Conservation (phyloP, 495 filamentous ascomycete species). For the Talaromyces proteolyticus region DNA sequence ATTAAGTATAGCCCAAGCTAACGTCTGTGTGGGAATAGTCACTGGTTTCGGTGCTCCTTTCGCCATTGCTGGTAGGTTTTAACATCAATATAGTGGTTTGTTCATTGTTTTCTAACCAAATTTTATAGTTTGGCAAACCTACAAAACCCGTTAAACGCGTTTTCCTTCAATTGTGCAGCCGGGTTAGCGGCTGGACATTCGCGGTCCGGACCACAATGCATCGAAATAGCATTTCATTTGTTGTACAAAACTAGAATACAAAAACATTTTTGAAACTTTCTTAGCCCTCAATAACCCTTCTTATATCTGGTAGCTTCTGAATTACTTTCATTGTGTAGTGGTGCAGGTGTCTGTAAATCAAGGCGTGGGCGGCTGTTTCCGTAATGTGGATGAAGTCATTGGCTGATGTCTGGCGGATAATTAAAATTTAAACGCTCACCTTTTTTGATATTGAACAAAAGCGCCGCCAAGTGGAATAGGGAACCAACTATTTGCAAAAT, state of each 20-base stretch:
- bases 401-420: constrained; percentile 36
- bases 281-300: too few species aligned
- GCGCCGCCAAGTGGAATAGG: background rate
- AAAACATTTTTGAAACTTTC: background rate
- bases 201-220: constrained; percentile 1
- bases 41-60: constrained; percentile 77
- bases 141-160: constrained; percentile 48
- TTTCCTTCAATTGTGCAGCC: background rate
- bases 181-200: background rate
- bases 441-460: constrained; percentile 1
- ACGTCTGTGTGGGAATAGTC: constrained; percentile 34
- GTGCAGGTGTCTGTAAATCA: too few species aligned
- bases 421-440: constrained; percentile 28
- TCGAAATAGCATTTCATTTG: constrained; percentile 7
- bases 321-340: background rate
- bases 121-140: constrained; percentile 74
- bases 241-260: constrained; percentile 7
- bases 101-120: constrained; percentile 18
- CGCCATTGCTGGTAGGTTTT: constrained; percentile 69
- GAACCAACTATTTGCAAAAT: background rate
- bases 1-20: constrained; percentile 16
- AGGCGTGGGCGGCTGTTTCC: background rate
- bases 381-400: constrained; percentile 47
- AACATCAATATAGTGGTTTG: background rate
- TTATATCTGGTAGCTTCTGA: too few species aligned